phyloP scores from a whole-genome alignment of 2,329 filamentous ascomycete genomes.

The Dendrostoma leiphaemia region DNA sequence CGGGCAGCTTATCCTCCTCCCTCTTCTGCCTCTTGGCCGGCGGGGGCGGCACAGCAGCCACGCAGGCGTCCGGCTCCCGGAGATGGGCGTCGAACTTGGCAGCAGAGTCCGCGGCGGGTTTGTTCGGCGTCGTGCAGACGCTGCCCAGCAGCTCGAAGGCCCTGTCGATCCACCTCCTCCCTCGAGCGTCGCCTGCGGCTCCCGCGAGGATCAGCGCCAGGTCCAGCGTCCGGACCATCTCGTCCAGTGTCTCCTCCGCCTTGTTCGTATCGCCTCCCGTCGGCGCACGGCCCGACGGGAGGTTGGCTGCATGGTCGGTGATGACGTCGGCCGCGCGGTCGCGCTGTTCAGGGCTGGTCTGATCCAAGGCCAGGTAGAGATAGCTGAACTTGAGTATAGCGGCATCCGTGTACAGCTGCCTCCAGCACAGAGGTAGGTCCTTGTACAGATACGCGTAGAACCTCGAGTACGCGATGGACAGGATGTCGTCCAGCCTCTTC shows the following conservation, averaged over 20 bases:
- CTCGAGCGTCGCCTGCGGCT: conserved; percentile 51
- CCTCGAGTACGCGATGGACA: conserved; percentile 59
- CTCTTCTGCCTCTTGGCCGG: conserved; percentile 3
- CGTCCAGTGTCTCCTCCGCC: conserved; percentile 38
- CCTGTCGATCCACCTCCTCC: conserved; percentile 48
- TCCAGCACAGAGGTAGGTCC: conserved; percentile 66
- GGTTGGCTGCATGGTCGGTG: background rate
- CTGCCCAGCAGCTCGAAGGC: conserved; percentile 44
- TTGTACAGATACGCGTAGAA: conserved; percentile 70
- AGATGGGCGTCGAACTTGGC: background rate
- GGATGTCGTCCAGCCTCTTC: conserved; percentile 53
- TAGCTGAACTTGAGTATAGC: conserved; percentile 60
- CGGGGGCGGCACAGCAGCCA: background rate
- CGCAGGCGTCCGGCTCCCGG: background rate
- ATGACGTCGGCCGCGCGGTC: background rate
- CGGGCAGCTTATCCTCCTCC: background rate
- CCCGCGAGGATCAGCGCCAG: conserved; percentile 74
- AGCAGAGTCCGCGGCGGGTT: background rate
- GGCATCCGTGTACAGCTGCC: conserved; percentile 69
- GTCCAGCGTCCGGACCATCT: conserved; percentile 67
- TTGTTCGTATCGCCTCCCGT: conserved; percentile 12
- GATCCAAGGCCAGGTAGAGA: conserved; percentile 23
- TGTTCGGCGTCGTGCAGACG: conserved; percentile 24
- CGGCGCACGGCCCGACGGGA: background rate
- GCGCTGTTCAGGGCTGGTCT: background rate